A percentile compares a stretch with the other conserved stretches of the same genome.
Conservation (phyloP, 805 yeast species). For the Komagataella ulmi region DNA sequence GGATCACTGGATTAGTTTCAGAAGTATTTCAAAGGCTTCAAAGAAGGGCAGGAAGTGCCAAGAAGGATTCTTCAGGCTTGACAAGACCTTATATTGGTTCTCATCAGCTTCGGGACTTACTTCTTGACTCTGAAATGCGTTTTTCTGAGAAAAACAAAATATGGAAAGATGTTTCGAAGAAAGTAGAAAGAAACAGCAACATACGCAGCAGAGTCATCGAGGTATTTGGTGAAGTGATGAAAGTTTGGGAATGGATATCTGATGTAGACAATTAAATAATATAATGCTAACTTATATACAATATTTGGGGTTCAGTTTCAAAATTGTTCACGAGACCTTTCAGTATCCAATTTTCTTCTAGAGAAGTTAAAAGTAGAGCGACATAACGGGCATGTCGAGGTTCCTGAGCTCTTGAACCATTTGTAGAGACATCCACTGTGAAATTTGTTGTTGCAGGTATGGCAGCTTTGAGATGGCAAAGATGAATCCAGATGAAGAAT, state of each 20-base stretch:
- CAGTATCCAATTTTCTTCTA: background rate
- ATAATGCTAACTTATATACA: background rate
- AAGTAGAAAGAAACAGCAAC: constrained; percentile 54
- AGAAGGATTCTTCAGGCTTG: constrained; percentile 18
- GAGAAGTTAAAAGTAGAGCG: constrained; percentile 47
- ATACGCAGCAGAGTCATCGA: constrained; percentile 53
- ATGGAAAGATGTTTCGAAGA: constrained; percentile 45
- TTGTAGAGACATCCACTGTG: constrained; percentile 93
- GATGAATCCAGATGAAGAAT: constrained; percentile 84
- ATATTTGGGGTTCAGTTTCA: background rate
- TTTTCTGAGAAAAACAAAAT: constrained; percentile 22
- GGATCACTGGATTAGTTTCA: constrained; percentile 29
- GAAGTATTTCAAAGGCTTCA: constrained; percentile 38
- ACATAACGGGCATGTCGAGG: constrained; percentile 91
- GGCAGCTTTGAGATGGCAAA: constrained; percentile 77
- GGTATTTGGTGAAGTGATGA: constrained; percentile 75
- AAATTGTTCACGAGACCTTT: background rate
- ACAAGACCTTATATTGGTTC: constrained; percentile 43
- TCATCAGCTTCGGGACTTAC: constrained; percentile 59
- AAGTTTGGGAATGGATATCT: constrained; percentile 81
- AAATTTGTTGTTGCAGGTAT: constrained; percentile 86
- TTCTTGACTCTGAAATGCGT: constrained; percentile 25
- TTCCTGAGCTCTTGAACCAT: constrained; percentile 93
- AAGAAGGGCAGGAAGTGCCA: constrained; percentile 24
- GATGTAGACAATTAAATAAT: constrained; percentile 12